Evolutionary conservation across 106 monocot species (phyloP), one percentile per base, ranked within the genome.

Genomic region (Cymbidium sinense): DNA sequence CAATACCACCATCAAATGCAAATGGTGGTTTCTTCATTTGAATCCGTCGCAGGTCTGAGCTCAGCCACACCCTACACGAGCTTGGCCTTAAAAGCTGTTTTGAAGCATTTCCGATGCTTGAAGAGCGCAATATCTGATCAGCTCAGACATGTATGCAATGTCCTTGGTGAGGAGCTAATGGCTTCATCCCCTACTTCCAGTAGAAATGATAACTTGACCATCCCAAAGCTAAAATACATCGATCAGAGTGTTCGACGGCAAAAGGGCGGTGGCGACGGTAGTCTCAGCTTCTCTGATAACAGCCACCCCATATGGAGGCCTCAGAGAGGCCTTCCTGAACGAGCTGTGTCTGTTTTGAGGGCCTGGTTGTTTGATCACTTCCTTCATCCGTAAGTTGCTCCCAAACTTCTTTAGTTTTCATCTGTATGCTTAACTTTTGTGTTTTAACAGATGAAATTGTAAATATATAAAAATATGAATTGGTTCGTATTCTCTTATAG

Each of bases 1-100:
- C 91, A 91, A n/a, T 91, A 88, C 39, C 84, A 91, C 50, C 91
- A 91, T 65, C 91, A 91, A 73, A 87, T 91, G 84, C 91, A 91
- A 61, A 85, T 85, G 85, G 91, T 91, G 44, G 85, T 88, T 33
- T 89, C 88, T 3, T 85, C 91, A 17, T 91, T 91, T 64, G 91
- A 91, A 37, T 79, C 86, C 0, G 88, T 91, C 1, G 78, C 88
- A 0, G 91, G 91, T 8, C 86, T 89, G 25, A 86, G 86, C 47
- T 64, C 83, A 0, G 88, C 88, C 25, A 91, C 86, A 36, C 91
- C 91, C 17, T 88, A 88, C 74, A 50, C 88, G 10, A 80, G 85
- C 11, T 34, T 86, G 37, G 88, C 91, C 34, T 84, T 91, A 33
- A 88, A 89, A 83, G 73, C 88, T 10, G 62, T 91, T 77, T 86